Evolutionary conservation across 1,139 yeast species (phyloP).

Genomic region (Sugiyamaella grinbergsii): DNA sequence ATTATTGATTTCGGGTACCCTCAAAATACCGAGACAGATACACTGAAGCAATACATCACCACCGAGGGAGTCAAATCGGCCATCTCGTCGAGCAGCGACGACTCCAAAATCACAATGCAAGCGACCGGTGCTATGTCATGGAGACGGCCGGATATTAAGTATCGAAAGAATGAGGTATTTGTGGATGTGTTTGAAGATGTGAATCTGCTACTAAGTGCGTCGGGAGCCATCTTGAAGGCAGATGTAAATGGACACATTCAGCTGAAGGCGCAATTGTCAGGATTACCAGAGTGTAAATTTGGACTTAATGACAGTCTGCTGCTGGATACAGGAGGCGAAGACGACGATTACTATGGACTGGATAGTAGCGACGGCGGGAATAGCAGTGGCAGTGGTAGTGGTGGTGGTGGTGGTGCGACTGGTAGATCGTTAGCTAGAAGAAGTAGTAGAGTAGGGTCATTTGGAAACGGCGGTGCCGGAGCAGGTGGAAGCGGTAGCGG

Average conservation of each 20-base stretch:
- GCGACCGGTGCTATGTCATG: slow-evolving; percentile 58
- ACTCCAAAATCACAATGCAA: slow-evolving; percentile 45
- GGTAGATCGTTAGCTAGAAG: slow-evolving; percentile 20
- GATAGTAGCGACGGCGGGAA: slow-evolving; percentile 21
- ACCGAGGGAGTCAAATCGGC: slow-evolving; percentile 38
- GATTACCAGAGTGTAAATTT: slow-evolving; percentile 72
- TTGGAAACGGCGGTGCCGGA: slow-evolving; percentile 29
- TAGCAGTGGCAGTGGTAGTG: slow-evolving; percentile 20
- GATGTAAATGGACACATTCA: slow-evolving; percentile 77
- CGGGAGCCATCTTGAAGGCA: slow-evolving; percentile 60
- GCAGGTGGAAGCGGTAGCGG: slow-evolving; percentile 21
- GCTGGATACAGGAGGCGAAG: slow-evolving; percentile 33
- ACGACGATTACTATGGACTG: slow-evolving; percentile 23
- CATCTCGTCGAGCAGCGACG: slow-evolving; percentile 27
- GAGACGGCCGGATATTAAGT: slow-evolving; percentile 73
- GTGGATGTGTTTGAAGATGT: slow-evolving; percentile 77
- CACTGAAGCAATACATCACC: slow-evolving; percentile 47
- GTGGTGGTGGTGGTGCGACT: slow-evolving; percentile 21
- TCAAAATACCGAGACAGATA: slow-evolving; percentile 61
- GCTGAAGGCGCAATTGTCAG: slow-evolving; percentile 73
- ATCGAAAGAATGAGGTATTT: slow-evolving; percentile 79
- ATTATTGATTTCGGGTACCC: slow-evolving; percentile 83
- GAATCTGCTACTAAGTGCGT: slow-evolving; percentile 58
- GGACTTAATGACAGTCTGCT: slow-evolving; percentile 56
- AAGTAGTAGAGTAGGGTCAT: slow-evolving; percentile 23